Percentiles rank a stretch among this genome's conserved stretches.
phyloP scores from a whole-genome alignment of 768 basidiomycete species.

The Psilocybe cubensis region DNA sequence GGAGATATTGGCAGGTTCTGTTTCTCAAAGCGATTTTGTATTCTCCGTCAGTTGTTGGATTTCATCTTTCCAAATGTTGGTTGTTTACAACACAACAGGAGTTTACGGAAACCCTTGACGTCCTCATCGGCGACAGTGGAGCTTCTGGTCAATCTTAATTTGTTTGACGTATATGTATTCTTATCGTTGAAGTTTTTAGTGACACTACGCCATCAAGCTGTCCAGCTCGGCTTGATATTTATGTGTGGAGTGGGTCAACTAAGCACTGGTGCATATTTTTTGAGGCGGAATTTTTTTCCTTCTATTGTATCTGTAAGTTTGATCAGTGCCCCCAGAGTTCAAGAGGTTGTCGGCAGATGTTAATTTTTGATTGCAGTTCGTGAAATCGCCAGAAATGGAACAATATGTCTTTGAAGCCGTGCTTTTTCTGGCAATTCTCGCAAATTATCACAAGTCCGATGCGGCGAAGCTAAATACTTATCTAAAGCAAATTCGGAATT shows the following conservation, averaged over 20 bases:
- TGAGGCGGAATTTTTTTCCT: slow-evolving; percentile 64
- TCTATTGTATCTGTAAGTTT: slow-evolving; percentile 49
- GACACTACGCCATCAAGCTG: slow-evolving; percentile 49
- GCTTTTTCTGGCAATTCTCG: slow-evolving; percentile 62
- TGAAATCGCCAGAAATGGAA: slow-evolving; percentile 57
- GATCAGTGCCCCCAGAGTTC: neutral
- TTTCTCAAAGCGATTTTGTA: slow-evolving; percentile 56
- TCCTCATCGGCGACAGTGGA: slow-evolving; percentile 45
- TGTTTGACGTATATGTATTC: neutral
- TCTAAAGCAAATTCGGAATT: slow-evolving; percentile 52
- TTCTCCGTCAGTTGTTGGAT: slow-evolving; percentile 51
- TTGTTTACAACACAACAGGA: slow-evolving; percentile 34
- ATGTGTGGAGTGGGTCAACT: slow-evolving; percentile 63
- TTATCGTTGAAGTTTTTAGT: slow-evolving; percentile 34
- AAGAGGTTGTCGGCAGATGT: neutral
- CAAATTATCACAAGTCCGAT: slow-evolving; percentile 75
- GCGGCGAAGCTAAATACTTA: slow-evolving; percentile 72
- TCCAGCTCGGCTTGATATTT: slow-evolving; percentile 62
- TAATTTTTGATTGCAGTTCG: slow-evolving; percentile 40
- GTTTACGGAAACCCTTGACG: slow-evolving; percentile 50
- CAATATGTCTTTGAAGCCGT: slow-evolving; percentile 62
- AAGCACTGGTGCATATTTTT: slow-evolving; percentile 74
- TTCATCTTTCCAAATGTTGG: neutral
- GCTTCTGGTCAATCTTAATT: slow-evolving; percentile 44
- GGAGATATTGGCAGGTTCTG: slow-evolving; percentile 67